Conservation (phyloP, 1,284 basidiomycete genomes). For the Cerrena zonata region DNA sequence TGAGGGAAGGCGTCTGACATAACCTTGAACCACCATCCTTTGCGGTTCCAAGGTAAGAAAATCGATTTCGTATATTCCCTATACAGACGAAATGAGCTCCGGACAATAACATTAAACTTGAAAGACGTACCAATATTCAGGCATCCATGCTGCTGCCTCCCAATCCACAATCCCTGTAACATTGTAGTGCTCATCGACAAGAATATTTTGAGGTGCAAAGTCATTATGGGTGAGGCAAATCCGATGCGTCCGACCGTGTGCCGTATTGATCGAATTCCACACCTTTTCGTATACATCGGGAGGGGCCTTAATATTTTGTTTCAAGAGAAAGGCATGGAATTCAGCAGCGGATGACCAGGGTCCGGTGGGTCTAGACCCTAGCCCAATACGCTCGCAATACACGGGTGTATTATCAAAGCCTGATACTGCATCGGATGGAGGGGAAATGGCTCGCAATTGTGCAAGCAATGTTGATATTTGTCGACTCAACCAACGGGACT, state of each 20-base stretch:
- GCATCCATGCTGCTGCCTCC: constrained; percentile 23
- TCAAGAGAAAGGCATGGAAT: not conserved
- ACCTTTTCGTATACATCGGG: too few species aligned
- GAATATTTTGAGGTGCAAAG: constrained; percentile 18
- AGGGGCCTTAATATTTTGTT: not conserved
- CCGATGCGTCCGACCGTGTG: constrained; percentile 2
- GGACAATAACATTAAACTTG: not conserved
- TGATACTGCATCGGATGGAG: not conserved
- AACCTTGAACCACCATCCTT: not conserved
- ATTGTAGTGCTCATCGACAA: constrained; percentile 15
- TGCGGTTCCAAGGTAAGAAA: not conserved
- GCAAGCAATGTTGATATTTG: not conserved
- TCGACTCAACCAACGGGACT: too few species aligned
- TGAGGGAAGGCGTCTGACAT: not conserved
- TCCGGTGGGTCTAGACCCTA: not conserved
- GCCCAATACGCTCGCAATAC: not conserved
- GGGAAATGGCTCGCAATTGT: not conserved
- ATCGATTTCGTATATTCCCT: not conserved
- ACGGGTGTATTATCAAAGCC: not conserved
- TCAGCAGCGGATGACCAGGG: not conserved
- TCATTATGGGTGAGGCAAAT: constrained; percentile 20
- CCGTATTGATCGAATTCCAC: constrained; percentile 8
- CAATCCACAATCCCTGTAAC: constrained; percentile 23
- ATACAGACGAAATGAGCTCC: not conserved
- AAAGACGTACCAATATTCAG: constrained; percentile 20